Conservation (phyloP, 1,284 basidiomycete species). For the Schizophyllum amplum region DNA sequence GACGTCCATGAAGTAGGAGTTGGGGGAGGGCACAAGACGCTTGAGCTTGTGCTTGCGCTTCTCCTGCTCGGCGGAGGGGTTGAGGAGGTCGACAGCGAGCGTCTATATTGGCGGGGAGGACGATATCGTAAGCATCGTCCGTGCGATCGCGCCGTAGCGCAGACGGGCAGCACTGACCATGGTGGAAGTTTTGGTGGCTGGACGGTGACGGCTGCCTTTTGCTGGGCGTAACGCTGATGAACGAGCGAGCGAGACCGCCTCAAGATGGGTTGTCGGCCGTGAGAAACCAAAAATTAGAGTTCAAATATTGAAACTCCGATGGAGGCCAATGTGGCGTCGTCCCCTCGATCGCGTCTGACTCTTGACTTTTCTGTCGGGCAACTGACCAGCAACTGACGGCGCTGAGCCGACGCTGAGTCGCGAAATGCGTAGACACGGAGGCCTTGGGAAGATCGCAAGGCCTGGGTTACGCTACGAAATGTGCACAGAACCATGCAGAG, state of each 20-base stretch:
- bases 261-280: not conserved
- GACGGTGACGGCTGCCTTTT: constrained; percentile 18
- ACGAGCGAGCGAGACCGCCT: constrained; percentile 9
- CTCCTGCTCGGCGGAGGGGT: constrained; percentile 87
- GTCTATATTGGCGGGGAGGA: constrained; percentile 43
- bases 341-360: not conserved
- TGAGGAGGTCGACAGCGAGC: constrained; percentile 97
- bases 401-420: not conserved
- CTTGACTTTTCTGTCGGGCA: constrained; percentile 23
- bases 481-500: no score
- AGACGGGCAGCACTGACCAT: constrained; percentile 26
- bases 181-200: constrained; percentile 19
- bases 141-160: not conserved
- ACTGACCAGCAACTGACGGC: not conserved
- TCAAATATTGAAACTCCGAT: not conserved
- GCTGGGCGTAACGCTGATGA: constrained; percentile 21
- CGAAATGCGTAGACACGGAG: not conserved
- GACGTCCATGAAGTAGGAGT: constrained; percentile 99
- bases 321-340: not conserved
- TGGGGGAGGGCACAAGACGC: constrained; percentile 95
- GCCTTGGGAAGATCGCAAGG: no score
- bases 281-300: constrained; percentile 1
- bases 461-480: no score
- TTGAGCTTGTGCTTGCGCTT: constrained; percentile 97
- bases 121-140: not conserved